Evolutionary conservation across 768 basidiomycete genomes (phyloP).

Genomic region (Mycena kentingensis): DNA sequence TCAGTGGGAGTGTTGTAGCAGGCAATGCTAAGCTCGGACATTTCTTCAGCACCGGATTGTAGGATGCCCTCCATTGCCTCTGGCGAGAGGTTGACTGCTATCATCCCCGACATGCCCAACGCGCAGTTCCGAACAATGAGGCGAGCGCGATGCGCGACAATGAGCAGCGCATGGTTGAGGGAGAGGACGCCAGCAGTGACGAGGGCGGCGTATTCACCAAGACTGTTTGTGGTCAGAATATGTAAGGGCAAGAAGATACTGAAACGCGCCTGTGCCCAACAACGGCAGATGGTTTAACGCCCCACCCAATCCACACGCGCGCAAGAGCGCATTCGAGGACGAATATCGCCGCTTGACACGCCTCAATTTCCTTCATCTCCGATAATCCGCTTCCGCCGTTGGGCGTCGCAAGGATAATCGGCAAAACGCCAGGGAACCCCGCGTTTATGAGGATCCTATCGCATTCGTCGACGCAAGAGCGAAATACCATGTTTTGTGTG

Average conservation of each 20-base stretch:
- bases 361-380: slow-evolving; percentile 43
- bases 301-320: slow-evolving; percentile 70
- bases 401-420: slow-evolving; percentile 38
- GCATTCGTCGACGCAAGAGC: slow-evolving; percentile 57
- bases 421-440: slow-evolving; percentile 54
- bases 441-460: slow-evolving; percentile 47
- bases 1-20: slow-evolving; percentile 64
- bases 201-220: slow-evolving; percentile 77
- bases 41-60: slow-evolving; percentile 31
- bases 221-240: slow-evolving; percentile 39
- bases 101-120: slow-evolving; percentile 55
- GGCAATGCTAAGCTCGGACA: slow-evolving; percentile 48
- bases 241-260: not conserved
- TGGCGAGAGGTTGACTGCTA: slow-evolving; percentile 49
- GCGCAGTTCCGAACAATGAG: slow-evolving; percentile 55
- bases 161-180: slow-evolving; percentile 54
- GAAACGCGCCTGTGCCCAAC: slow-evolving; percentile 67
- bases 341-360: slow-evolving; percentile 57
- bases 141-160: slow-evolving; percentile 61
- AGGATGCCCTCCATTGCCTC: slow-evolving; percentile 39
- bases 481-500: slow-evolving; percentile 48
- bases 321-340: slow-evolving; percentile 65
- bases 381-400: slow-evolving; percentile 24
- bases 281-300: slow-evolving; percentile 58
- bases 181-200: slow-evolving; percentile 61